Base-by-base conservation (phyloP, 2,329 filamentous ascomycete genomes). In the Colletotrichum tabaci region DNA sequence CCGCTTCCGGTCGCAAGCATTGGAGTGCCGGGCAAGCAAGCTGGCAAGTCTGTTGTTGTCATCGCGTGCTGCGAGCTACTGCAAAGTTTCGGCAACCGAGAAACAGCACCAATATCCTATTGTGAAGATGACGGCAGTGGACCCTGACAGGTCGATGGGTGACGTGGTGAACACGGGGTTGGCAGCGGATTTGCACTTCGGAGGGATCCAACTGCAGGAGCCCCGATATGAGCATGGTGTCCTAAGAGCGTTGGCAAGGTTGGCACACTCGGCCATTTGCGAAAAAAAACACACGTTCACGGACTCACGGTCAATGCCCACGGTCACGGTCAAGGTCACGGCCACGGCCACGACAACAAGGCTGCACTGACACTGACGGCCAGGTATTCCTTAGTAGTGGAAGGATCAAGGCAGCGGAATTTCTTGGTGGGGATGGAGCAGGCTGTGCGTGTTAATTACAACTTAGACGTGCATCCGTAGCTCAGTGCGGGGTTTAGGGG, bases 261-360 rank as follows among this genome's bases (percentile, higher is more conserved):
- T 44, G 56, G 53, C 53, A 58, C 26, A 46, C 50, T 26, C 38
- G 42, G 35, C 21, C 52, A 38, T 38, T 50, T 35, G 60, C 12
- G 21, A 9, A 50, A 26, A 50, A 47, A 40, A 46, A 13, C 23
- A 18, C 18, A 47, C 23, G 61, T 50, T 21, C 50, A 55, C 47
- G 15, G 61, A 38, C 35, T n/a, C 44, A 47, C 18, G 44, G 44
- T 47, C 21, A 53, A 16, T 35, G 30, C 30, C 30, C 9, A 38
- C 21, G 44, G 44, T n/a, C 44, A 47, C 18, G 44, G 44, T 21
- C 57, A 61, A 46, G 44, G 44, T 46, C 57, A 61, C 49, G 18
- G 60, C 66, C 21, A 72, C 52, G n/a, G 74, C 71, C 66, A 74
- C 50, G 50, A 70, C 55, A 18, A 65, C 12, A 71, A 57, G 18